Conservation (phyloP, 768 basidiomycete genomes). For the Podaxis rugospora region DNA sequence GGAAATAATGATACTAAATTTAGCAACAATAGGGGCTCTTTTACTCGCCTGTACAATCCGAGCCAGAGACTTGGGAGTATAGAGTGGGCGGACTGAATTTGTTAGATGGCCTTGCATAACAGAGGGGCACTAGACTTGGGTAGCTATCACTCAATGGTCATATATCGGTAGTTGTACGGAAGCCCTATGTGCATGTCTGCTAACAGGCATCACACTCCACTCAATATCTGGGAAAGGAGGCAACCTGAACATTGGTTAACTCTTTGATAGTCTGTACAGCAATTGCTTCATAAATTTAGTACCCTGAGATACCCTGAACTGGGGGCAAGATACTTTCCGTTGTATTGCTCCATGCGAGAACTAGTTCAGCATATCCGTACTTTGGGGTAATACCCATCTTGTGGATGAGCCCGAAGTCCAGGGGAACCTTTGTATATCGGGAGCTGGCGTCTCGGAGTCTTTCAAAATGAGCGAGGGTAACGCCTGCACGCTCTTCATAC, state of each 20-base stretch:
- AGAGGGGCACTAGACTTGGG: background rate
- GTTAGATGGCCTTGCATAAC: background rate
- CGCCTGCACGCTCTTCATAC: too few species aligned
- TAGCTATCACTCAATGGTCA: background rate
- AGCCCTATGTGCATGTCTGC: background rate
- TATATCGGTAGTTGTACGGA: background rate
- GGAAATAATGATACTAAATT: background rate
- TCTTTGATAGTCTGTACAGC: background rate
- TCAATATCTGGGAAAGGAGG: background rate
- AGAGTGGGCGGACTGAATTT: background rate
- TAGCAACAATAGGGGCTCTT: background rate
- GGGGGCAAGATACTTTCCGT: too few species aligned
- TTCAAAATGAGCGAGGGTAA: too few species aligned
- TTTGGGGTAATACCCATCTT: too few species aligned
- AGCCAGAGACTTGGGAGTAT: background rate
- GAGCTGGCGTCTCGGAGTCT: too few species aligned
- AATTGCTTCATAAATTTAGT: slow-evolving; percentile 5
- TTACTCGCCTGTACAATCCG: background rate
- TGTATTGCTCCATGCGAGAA: background rate
- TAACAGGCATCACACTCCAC: background rate
- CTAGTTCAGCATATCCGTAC: background rate
- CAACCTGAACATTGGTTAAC: background rate
- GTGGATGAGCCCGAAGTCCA: too few species aligned
- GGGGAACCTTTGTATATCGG: too few species aligned
- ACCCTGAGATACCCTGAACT: background rate